Evolutionary conservation across 352 stramenopile species (phyloP).

Genomic region (Hyaloperonospora arabidopsidis): DNA sequence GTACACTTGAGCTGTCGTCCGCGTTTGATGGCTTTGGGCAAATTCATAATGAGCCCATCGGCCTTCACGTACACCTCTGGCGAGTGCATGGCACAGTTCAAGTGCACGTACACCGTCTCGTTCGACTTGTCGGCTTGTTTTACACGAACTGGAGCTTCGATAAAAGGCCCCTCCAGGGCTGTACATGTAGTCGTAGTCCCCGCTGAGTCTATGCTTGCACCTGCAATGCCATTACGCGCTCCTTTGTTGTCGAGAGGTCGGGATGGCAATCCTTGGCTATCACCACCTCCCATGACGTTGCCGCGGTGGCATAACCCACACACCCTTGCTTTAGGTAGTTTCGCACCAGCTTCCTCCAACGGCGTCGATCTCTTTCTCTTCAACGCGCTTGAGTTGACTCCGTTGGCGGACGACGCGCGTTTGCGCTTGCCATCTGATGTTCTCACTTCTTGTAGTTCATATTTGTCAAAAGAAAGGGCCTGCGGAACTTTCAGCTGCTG

Average conservation of each 20-base stretch:
- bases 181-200: conserved; percentile 23
- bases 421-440: conserved; percentile 29
- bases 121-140: conserved; percentile 60
- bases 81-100: conserved; percentile 78
- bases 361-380: conserved; percentile 23
- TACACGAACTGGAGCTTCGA: conserved; percentile 66
- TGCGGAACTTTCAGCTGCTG: conserved; percentile 23
- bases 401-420: conserved; percentile 15
- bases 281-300: conserved; percentile 30
- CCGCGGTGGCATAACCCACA: conserved; percentile 56
- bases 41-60: conserved; percentile 74
- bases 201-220: conserved; percentile 9
- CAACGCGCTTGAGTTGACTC: conserved; percentile 5
- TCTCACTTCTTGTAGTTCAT: conserved; percentile 18
- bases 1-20: conserved; percentile 72
- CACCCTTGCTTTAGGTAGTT: conserved; percentile 27
- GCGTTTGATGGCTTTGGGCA: conserved; percentile 67
- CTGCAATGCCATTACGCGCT: conserved; percentile 10
- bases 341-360: conserved; percentile 9
- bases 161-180: conserved; percentile 57
- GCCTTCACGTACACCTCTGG: conserved; percentile 76
- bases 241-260: conserved; percentile 10
- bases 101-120: conserved; percentile 67
- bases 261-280: conserved; percentile 5
- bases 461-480: conserved; percentile 25